Evolutionary conservation across 805 yeast genomes (phyloP), one percentile per base, ranked within the genome.

Genomic region (Kazachstania martiniae): DNA sequence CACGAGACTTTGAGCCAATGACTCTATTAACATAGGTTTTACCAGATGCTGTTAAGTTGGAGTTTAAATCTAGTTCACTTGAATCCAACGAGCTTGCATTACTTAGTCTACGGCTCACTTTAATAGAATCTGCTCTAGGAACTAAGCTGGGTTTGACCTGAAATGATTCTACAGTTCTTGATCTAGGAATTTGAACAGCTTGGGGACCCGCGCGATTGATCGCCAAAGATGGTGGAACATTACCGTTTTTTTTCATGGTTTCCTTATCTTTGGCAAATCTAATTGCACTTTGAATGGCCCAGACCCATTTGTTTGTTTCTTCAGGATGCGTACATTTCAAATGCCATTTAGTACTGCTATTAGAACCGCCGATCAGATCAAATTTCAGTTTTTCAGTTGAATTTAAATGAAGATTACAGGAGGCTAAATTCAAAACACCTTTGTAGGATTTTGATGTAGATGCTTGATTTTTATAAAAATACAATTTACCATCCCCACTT

Each of bases 241-340:
- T 32, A 5, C 42, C 43, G 21, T 30, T 34, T 27, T 40, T 51
- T 19, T 34, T 43, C 24, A 40, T 17, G 43, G 59, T 55, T 29
- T 66, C 69, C 28, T 58, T 61, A 53, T 86, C 95, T 47, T 83
- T 82, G 5, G 94, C 82, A 39, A 69, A 72, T 31, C 93, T 77
- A 22, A 89, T 86, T 3, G 98, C 94, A 43, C 84, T 85, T 54
- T 85, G 94, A 32, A 91, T 67, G 3, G 91, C 81, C 96, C 96
- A 86, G 6, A 91, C 95, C 99, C 99, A 91, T 45, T 94, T 70
- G 49, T 82, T 89, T 0, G 96, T 85, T 56, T 91, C 98, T 8
- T 81, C 82, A 0, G 94, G 86, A 57, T 91, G 96, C 46, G 86
- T 84, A 3, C 96, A 96, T 56, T 82, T 86, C 46, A 91, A 65